Percentiles rank a stretch among this genome's conserved stretches.
Conservation (phyloP, 78 protist species). For the Dictyostelium firmibasis region DNA sequence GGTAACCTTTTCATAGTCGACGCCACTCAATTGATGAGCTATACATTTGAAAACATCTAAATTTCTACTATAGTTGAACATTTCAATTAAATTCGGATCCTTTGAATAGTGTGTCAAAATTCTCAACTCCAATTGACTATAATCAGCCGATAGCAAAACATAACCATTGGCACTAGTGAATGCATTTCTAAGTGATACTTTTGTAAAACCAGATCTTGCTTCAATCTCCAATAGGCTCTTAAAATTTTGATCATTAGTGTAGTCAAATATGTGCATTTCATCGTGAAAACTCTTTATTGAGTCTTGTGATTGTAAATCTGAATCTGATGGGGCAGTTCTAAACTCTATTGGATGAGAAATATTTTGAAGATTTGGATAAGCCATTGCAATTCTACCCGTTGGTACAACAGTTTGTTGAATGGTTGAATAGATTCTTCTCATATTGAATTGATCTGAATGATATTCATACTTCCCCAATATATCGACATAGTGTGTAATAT, state of each 20-base stretch:
- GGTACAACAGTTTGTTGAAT: constrained; percentile 77
- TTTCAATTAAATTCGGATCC: constrained; percentile 31
- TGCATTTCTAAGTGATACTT: constrained; percentile 33
- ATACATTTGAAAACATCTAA: constrained; percentile 55
- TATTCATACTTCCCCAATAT: constrained; percentile 23
- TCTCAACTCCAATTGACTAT: constrained; percentile 58
- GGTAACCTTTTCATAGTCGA: not conserved
- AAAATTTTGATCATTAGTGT: not conserved
- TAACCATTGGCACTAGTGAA: constrained; percentile 33
- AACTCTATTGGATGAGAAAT: constrained; percentile 57
- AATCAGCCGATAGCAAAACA: constrained; percentile 55
- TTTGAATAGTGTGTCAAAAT: constrained; percentile 69
- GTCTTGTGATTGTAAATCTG: constrained; percentile 33
- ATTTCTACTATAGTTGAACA: constrained; percentile 19
- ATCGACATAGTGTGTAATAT: constrained; percentile 44
- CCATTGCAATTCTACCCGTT: constrained; percentile 75
- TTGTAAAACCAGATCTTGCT: not conserved
- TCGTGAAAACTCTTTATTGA: not conserved
- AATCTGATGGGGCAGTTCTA: not conserved
- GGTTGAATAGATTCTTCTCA: constrained; percentile 59
- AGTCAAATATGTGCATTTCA: not conserved
- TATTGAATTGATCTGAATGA: not conserved
- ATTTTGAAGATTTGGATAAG: constrained; percentile 66
- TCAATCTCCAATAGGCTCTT: constrained; percentile 15
- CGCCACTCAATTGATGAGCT: constrained; percentile 25